Percentiles rank a stretch among this genome's conserved stretches.
Evolutionary conservation across 352 stramenopile species (phyloP).

Genomic region (Phytophthora citricola): DNA sequence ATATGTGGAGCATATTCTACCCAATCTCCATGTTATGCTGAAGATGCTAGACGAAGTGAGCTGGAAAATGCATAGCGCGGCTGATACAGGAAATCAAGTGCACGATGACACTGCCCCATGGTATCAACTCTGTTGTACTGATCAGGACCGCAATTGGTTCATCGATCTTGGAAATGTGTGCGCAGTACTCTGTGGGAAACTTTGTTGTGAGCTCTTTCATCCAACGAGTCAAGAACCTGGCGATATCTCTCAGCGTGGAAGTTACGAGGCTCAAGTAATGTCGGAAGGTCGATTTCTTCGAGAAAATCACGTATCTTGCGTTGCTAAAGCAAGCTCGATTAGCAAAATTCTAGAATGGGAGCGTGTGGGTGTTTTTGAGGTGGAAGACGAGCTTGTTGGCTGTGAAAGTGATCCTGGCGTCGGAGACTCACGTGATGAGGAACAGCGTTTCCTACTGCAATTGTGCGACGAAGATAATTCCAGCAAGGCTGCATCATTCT

Average conservation of each 20-base stretch:
- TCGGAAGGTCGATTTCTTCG: constrained; percentile 23
- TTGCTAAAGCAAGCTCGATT: constrained; percentile 6
- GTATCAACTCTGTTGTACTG: background rate
- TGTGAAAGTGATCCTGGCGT: background rate
- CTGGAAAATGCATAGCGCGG: constrained; percentile 54
- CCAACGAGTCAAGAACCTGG: background rate
- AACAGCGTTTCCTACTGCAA: constrained; percentile 25
- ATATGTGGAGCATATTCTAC: constrained; percentile 47
- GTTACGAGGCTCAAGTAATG: constrained; percentile 16
- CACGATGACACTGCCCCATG: constrained; percentile 13
- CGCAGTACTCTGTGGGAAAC: constrained; percentile 55
- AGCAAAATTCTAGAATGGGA: constrained; percentile 54
- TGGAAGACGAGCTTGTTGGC: constrained; percentile 52
- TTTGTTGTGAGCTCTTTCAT: constrained; percentile 41
- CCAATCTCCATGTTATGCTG: constrained; percentile 50
- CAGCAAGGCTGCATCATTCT: constrained; percentile 14
- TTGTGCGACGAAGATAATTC: constrained; percentile 16
- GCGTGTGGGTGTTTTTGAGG: constrained; percentile 52
- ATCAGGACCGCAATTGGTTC: constrained; percentile 46
- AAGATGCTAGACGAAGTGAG: constrained; percentile 71
- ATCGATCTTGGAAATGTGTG: constrained; percentile 54
- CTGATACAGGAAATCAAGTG: constrained; percentile 40
- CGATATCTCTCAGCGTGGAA: background rate
- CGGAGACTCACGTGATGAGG: background rate
- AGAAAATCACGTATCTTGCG: background rate